Base-by-base conservation (phyloP, 371 early-diverging fungal species). In the Coemansia sp. region DNA sequence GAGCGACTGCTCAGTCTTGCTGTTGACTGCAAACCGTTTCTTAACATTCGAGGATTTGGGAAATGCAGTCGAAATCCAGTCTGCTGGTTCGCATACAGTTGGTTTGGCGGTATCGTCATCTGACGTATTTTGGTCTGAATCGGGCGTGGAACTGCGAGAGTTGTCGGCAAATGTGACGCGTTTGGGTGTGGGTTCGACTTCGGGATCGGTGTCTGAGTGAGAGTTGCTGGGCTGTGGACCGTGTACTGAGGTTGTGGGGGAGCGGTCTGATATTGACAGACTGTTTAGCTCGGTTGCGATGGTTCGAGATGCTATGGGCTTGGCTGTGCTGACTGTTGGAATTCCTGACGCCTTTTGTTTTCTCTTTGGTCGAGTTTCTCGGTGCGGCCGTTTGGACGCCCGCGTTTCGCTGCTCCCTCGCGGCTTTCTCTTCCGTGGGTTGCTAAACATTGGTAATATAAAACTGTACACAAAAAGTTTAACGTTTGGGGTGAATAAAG, bases 101-200 rank as follows among this genome's bases (percentile, higher is more conserved):
- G 56, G 56, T 1, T 17, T 28, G 29, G 11, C n/a, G 19, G n/a
- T 1, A 26, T 24, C 26, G 24, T 53, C 26, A 15, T 21, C 53
- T 12, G 9, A 7, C 17, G 49, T 9, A 21, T 6, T 9, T 7
- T n/a, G 19, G 3, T 49, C 17, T 17, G 49, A 9, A 7, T 49
- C 49, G 19, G 49, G 12, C 1, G 3, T n/a, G 28, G 15, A 26
- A 12, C 28, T 54, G 26, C 8, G 17, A 17, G 8, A 12, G 36
- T 57, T 8, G 21, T 39, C 57, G 19, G 21, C 48, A 60, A 60
- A 60, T 23, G 61, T 60, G 28, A 60, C 48, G 3, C 24, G 32
- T 24, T 26, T 36, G 36, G 36, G 36, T 36, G 36, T 36, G 36
- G 36, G 36, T 36, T 36, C 36, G 36, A 36, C 36, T 36, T 36